A percentile compares a stretch with the other conserved stretches of the same genome.
Evolutionary conservation across 1,284 basidiomycete species (phyloP).

Genomic region (Cutaneotrichosporon curvatum): DNA sequence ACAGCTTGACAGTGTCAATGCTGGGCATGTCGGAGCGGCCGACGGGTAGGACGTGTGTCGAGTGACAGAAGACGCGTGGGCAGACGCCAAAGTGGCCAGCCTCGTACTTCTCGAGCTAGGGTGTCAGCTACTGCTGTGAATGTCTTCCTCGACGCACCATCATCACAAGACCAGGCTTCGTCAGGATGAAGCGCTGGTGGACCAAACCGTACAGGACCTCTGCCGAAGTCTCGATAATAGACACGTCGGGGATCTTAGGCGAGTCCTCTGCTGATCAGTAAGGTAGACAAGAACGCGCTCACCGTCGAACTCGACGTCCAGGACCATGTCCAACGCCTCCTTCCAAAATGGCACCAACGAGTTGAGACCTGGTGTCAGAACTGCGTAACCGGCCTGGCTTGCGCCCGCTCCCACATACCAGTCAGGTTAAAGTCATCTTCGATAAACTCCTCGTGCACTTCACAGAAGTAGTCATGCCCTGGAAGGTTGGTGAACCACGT

Average conservation of each 20-base stretch:
- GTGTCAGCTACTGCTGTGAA: constrained; percentile 3
- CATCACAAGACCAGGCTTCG: constrained; percentile 82
- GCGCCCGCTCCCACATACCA: constrained; percentile 16
- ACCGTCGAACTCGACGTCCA: constrained; percentile 94
- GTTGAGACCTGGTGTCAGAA: constrained; percentile 60
- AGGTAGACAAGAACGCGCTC: constrained; percentile 34
- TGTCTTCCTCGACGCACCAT: constrained; percentile 61
- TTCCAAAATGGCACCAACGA: constrained; percentile 95
- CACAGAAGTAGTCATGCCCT: constrained; percentile 98
- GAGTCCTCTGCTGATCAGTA: constrained; percentile 70
- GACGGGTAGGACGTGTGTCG: constrained; percentile 85
- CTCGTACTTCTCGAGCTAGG: constrained; percentile 92
- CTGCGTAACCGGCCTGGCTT: background rate
- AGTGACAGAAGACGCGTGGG: constrained; percentile 89
- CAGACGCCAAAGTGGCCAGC: constrained; percentile 86
- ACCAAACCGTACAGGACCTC: constrained; percentile 96
- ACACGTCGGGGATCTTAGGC: constrained; percentile 71
- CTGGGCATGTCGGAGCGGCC: constrained; percentile 94
- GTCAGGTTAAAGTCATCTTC: constrained; percentile 99
- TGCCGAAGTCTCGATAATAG: constrained; percentile 95
- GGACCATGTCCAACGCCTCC: constrained; percentile 99
- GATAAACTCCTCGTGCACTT: constrained; percentile 97
- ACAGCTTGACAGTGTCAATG: constrained; percentile 97
- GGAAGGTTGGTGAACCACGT: constrained; percentile 94
- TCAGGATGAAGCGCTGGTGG: constrained; percentile 94